Percentiles rank a stretch among this genome's conserved stretches.
These are phyloP conservation scores for Tulasnella sp. DNA, from an alignment of 768 basidiomycete genomes.

Conservation along the genomic window DNA sequence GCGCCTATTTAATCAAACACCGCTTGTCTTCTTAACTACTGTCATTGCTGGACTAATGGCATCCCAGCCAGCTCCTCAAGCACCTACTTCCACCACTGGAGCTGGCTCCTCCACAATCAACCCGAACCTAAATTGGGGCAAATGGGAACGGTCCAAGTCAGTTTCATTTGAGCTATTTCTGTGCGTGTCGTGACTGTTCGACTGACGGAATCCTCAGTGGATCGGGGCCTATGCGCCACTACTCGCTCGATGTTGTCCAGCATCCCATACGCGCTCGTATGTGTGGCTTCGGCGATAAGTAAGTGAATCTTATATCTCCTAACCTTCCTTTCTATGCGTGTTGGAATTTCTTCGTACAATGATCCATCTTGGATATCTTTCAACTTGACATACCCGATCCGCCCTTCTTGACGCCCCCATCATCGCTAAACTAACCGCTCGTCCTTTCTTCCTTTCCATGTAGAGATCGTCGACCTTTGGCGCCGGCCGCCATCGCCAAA, in stretches of 20 bases:
- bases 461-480: slow-evolving; percentile 82
- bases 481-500: slow-evolving; percentile 81
- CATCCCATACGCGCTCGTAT: slow-evolving; percentile 85
- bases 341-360: not conserved
- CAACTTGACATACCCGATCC: not conserved
- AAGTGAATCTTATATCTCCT: slow-evolving; percentile 19
- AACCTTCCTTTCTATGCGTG: not conserved
- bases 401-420: not conserved
- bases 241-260: slow-evolving; percentile 77
- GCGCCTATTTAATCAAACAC: slow-evolving; percentile 11
- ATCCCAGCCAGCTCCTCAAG: slow-evolving; percentile 1
- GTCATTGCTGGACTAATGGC: not conserved
- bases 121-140: slow-evolving; percentile 3
- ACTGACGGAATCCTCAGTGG: slow-evolving; percentile 4
- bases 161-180: slow-evolving; percentile 3
- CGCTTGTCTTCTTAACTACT: not conserved
- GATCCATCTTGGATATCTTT: not conserved
- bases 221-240: slow-evolving; percentile 30
- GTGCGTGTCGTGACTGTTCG: not conserved
- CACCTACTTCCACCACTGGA: not conserved
- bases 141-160: slow-evolving; percentile 3
- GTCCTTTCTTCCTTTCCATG: not conserved
- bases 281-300: slow-evolving; percentile 96
- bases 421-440: slow-evolving; percentile 2
- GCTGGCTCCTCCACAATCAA: slow-evolving; percentile 1